These are phyloP conservation scores for Nakazawaea ernobii DNA, from an alignment of 805 yeast species.

Conservation along the genomic window DNA sequence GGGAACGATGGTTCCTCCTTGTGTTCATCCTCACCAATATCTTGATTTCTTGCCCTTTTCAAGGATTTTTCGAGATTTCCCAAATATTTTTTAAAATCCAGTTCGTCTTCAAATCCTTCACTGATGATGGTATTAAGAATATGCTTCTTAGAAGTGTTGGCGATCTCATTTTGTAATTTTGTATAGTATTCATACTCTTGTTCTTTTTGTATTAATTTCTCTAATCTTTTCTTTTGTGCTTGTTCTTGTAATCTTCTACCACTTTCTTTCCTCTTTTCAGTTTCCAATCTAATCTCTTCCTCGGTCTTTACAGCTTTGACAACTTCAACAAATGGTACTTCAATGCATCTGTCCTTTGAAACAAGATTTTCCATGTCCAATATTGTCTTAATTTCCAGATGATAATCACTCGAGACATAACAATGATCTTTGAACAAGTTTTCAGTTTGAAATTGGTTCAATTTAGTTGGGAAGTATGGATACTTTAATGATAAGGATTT, in stretches of 20 bases:
- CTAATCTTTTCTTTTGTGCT: slow-evolving; percentile 78
- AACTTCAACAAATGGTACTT: slow-evolving; percentile 71
- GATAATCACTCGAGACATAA: slow-evolving; percentile 67
- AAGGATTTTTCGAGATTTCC: slow-evolving; percentile 61
- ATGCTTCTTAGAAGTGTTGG: slow-evolving; percentile 44
- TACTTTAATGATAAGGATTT: slow-evolving; percentile 71
- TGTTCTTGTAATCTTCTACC: slow-evolving; percentile 90
- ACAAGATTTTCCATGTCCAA: slow-evolving; percentile 63
- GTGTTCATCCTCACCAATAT: slow-evolving; percentile 51
- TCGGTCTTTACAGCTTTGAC: slow-evolving; percentile 69
- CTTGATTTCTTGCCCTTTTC: slow-evolving; percentile 59
- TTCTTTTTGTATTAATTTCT: slow-evolving; percentile 74
- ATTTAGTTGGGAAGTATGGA: slow-evolving; percentile 82
- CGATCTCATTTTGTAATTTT: slow-evolving; percentile 47
- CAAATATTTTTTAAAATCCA: slow-evolving; percentile 64
- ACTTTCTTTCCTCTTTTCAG: slow-evolving; percentile 76
- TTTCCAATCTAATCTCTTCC: slow-evolving; percentile 72
- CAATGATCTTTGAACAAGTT: slow-evolving; percentile 70
- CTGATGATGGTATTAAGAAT: slow-evolving; percentile 49
- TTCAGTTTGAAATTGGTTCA: slow-evolving; percentile 59
- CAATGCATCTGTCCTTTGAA: slow-evolving; percentile 66
- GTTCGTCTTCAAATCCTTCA: slow-evolving; percentile 75
- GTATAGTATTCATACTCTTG: slow-evolving; percentile 72
- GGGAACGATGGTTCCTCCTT: slow-evolving; percentile 58
- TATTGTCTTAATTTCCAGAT: slow-evolving; percentile 49